phyloP scores from a whole-genome alignment of 1,284 basidiomycete species.

The Irpex sp. region DNA sequence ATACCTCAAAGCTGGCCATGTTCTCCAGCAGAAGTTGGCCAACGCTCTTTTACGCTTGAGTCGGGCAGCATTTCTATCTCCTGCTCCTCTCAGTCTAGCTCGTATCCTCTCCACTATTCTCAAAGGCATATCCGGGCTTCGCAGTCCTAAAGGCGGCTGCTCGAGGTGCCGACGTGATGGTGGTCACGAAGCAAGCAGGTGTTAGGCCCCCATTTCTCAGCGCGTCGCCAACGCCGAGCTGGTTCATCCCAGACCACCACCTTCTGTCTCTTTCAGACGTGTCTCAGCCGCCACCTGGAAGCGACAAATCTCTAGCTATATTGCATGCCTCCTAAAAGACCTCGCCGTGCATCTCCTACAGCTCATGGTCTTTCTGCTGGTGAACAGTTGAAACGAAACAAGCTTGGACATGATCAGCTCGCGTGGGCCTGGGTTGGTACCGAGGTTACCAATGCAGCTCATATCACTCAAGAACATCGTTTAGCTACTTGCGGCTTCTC shows the following conservation, averaged over 20 bases:
- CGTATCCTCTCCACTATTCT: slow-evolving; percentile 2
- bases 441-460: slow-evolving; percentile 48
- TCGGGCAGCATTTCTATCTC: slow-evolving; percentile 32
- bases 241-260: not conserved
- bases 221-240: not conserved
- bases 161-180: not conserved
- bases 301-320: not conserved
- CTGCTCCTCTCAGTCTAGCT: slow-evolving; percentile 11
- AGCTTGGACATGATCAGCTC: slow-evolving; percentile 42
- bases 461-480: slow-evolving; percentile 64
- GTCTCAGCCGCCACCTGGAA: not conserved
- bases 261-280: not conserved
- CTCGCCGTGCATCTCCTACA: slow-evolving; percentile 46
- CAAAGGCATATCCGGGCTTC: slow-evolving; percentile 1
- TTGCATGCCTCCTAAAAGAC: slow-evolving; percentile 63
- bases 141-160: not conserved
- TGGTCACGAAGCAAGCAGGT: not conserved
- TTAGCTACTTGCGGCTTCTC: slow-evolving; percentile 67
- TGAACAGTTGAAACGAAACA: slow-evolving; percentile 56
- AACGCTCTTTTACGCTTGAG: slow-evolving; percentile 37
- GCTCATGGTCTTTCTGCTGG: slow-evolving; percentile 52
- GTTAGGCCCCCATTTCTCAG: no score
- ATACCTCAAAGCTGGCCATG: slow-evolving; percentile 28
- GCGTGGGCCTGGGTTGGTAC: slow-evolving; percentile 79
- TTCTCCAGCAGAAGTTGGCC: slow-evolving; percentile 19